Percentiles rank a stretch among this genome's conserved stretches.
Conservation (phyloP, 164 flowering plant genomes). For the Piper betle region DNA sequence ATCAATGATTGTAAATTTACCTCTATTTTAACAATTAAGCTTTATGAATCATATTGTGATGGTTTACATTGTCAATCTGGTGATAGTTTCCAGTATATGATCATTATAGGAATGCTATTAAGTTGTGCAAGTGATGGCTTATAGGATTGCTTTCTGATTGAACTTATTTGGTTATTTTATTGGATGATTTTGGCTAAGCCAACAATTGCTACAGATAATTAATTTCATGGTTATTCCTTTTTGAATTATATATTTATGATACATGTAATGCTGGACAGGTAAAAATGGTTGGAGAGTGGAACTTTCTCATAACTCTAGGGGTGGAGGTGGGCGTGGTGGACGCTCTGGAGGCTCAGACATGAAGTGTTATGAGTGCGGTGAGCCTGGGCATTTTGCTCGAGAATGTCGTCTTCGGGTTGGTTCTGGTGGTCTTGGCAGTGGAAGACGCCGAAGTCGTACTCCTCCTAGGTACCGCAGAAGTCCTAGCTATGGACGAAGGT, state of each 20-base stretch:
- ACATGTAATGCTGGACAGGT: conserved; percentile 23
- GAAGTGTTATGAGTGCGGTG: conserved; percentile 97
- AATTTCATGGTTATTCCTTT: neutral
- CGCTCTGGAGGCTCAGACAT: conserved; percentile 74
- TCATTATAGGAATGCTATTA: too few species aligned
- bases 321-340: conserved; percentile 56
- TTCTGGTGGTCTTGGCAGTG: conserved; percentile 24
- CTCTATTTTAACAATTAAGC: too few species aligned
- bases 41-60: too few species aligned
- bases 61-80: too few species aligned
- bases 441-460: conserved; percentile 79
- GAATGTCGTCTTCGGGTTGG: conserved; percentile 76
- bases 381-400: conserved; percentile 94
- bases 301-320: conserved; percentile 72
- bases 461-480: conserved; percentile 67
- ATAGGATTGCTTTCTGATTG: too few species aligned
- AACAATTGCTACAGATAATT: too few species aligned
- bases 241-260: neutral
- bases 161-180: neutral
- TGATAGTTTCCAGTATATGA: too few species aligned
- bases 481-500: conserved; percentile 95
- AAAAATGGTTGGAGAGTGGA: conserved; percentile 97
- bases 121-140: too few species aligned
- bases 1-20: too few species aligned
- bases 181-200: neutral